Percentiles rank a stretch among this genome's conserved stretches.
These are phyloP conservation scores for Capronia coronata DNA, from an alignment of 2,329 filamentous ascomycete species.

Conservation along the genomic window DNA sequence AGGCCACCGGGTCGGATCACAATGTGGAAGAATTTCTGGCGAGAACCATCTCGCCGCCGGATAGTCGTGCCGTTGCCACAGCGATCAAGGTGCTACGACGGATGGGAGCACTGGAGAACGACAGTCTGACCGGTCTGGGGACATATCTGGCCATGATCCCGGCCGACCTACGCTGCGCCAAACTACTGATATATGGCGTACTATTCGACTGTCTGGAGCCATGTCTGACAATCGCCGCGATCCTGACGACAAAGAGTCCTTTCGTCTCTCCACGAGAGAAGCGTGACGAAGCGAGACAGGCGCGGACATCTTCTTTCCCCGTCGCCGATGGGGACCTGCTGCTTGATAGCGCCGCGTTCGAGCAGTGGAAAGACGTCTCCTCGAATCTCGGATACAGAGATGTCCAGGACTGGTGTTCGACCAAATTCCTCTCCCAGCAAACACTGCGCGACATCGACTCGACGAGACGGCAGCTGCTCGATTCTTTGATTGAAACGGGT, in stretches of 20 bases:
- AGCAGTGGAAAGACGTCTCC: conserved; percentile 68
- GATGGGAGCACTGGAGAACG: conserved; percentile 77
- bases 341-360: conserved; percentile 77
- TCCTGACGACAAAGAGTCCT: conserved; percentile 74
- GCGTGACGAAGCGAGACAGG: conserved; percentile 72
- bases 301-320: conserved; percentile 67
- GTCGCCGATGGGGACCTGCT: conserved; percentile 77
- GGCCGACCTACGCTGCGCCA: conserved; percentile 84
- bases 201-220: conserved; percentile 90
- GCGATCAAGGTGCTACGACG: conserved; percentile 71
- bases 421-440: conserved; percentile 76
- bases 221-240: conserved; percentile 80
- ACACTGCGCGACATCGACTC: conserved; percentile 83
- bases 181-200: conserved; percentile 89
- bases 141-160: conserved; percentile 93
- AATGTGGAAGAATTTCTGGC: conserved; percentile 77
- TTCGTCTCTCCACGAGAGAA: conserved; percentile 80
- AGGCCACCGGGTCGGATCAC: conserved; percentile 70
- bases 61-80: conserved; percentile 74
- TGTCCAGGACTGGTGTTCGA: conserved; percentile 70
- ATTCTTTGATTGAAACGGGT: conserved; percentile 76
- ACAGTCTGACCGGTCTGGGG: conserved; percentile 82
- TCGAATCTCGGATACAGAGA: conserved; percentile 54
- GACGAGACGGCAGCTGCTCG: conserved; percentile 77
- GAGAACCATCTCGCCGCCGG: conserved; percentile 82